Conservation (phyloP, 805 yeast species). For the Torulaspora delbrueckii region DNA sequence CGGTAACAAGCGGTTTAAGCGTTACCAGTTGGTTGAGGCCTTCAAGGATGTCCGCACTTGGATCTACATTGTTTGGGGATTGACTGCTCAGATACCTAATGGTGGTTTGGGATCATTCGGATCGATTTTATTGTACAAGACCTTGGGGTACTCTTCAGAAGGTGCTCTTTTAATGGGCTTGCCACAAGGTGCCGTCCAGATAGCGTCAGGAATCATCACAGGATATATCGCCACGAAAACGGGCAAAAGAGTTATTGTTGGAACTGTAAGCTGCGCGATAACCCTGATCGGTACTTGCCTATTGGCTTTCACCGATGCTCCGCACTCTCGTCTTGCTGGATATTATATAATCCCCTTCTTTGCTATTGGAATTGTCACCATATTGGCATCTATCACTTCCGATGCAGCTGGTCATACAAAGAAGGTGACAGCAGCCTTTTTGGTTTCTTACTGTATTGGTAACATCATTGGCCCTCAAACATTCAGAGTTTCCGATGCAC, state of each 20-base stretch:
- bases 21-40: conserved; percentile 49
- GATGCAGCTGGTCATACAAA: conserved; percentile 72
- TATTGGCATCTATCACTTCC: conserved; percentile 35
- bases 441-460: conserved; percentile 63
- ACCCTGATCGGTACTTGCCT: conserved; percentile 37
- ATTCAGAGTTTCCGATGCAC: conserved; percentile 54
- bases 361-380: conserved; percentile 36
- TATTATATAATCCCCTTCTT: conserved; percentile 35
- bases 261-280: conserved; percentile 33
- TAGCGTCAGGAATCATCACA: conserved; percentile 30
- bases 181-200: conserved; percentile 46
- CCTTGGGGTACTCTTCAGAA: conserved; percentile 41
- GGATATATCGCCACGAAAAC: conserved; percentile 20
- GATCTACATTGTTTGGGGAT: conserved; percentile 40
- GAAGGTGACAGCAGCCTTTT: conserved; percentile 52
- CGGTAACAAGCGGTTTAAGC: conserved; percentile 50
- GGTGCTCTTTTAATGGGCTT: conserved; percentile 42
- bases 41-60: conserved; percentile 46
- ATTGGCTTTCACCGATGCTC: conserved; percentile 40
- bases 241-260: conserved; percentile 25
- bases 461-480: conserved; percentile 71
- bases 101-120: conserved; percentile 52
- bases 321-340: conserved; percentile 39
- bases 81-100: conserved; percentile 44
- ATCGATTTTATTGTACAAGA: conserved; percentile 39